Evolutionary conservation across 768 basidiomycete species (phyloP), one percentile per base, ranked within the genome.

Genomic region (Paxillus involutus): DNA sequence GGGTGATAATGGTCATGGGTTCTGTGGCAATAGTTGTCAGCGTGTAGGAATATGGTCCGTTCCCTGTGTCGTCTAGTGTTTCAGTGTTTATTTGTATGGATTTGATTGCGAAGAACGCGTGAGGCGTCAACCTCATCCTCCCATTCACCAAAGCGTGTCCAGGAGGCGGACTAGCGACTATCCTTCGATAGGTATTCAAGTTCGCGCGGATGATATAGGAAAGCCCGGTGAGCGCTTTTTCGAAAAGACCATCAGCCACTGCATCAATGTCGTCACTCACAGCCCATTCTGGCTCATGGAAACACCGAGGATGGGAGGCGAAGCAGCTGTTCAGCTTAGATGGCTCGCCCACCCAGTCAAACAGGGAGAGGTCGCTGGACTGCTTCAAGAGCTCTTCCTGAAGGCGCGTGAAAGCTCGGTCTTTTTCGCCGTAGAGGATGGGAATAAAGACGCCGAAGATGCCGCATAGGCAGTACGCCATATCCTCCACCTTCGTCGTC

Each of bases 301-400:
- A 54, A n/a, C 53, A 54, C 17, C 30, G 29, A 16, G 53, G 53
- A 24, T 51, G 53, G 14, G 53, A 51, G 33, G 53, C 53, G 12
- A 57, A 32, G 35, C 47, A 53, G 10, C 52, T 53, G 17, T 54
- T 44, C 32, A 53, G 41, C 16, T 32, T 30, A 12, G 56, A 49
- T 8, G 32, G 41, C 24, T 55, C 35, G 7, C 55, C 55, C 5
- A 53, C 51, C 46, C 55, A 57, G 32, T 57, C 55, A 14, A 57
- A 47, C 3, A 57, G 30, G 7, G 51, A 47, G 10, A 44, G n/a
- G 40, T 53, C 55, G 2, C 41, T 46, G 3, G 51, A 52, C 8
- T 44, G 51, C n/a, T 40, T 24, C 35, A 57, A 16, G 41, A 57
- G 40, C 30, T 57, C 51, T n/a, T 47, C 41, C 29, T 41, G 33